Evolutionary conservation across 2,329 filamentous ascomycete genomes (phyloP).

Genomic region (Epichloe hybrida): DNA sequence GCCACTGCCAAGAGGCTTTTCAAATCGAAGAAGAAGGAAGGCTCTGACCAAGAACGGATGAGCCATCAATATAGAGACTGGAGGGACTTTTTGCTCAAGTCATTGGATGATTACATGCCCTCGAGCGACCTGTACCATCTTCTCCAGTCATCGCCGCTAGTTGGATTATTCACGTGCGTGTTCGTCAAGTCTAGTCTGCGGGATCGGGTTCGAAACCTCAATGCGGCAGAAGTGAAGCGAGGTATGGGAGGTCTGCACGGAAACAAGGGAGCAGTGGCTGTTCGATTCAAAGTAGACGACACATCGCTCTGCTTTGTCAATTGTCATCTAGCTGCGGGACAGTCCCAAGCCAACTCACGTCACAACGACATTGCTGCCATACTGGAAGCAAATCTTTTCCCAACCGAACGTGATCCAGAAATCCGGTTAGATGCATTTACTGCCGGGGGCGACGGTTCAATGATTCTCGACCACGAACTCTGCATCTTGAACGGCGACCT

Average conservation of each 20-base stretch:
- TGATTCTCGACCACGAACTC: constrained; percentile 96
- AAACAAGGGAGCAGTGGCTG: constrained; percentile 86
- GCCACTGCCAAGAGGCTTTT: constrained; percentile 93
- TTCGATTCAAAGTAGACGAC: constrained; percentile 90
- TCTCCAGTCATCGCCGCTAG: constrained; percentile 73
- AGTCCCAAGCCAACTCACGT: constrained; percentile 76
- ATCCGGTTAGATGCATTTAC: constrained; percentile 66
- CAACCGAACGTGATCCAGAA: constrained; percentile 52
- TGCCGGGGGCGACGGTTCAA: constrained; percentile 84
- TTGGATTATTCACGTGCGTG: constrained; percentile 90
- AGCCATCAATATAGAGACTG: constrained; percentile 95
- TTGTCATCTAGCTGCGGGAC: constrained; percentile 90
- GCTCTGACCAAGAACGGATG: constrained; percentile 78
- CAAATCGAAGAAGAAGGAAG: constrained; percentile 77
- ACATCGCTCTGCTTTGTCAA: constrained; percentile 93
- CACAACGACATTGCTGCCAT: constrained; percentile 90
- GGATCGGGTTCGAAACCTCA: constrained; percentile 62
- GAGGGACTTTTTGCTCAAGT: constrained; percentile 76
- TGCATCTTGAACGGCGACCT: constrained; percentile 91
- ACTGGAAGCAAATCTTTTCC: constrained; percentile 65
- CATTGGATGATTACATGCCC: constrained; percentile 73
- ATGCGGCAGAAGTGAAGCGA: constrained; percentile 76
- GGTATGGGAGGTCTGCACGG: constrained; percentile 92
- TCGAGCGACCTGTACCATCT: constrained; percentile 66
- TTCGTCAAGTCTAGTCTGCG: constrained; percentile 78